Conservation (phyloP, 176 grass and related monocot genomes). For the Secale cereale region DNA sequence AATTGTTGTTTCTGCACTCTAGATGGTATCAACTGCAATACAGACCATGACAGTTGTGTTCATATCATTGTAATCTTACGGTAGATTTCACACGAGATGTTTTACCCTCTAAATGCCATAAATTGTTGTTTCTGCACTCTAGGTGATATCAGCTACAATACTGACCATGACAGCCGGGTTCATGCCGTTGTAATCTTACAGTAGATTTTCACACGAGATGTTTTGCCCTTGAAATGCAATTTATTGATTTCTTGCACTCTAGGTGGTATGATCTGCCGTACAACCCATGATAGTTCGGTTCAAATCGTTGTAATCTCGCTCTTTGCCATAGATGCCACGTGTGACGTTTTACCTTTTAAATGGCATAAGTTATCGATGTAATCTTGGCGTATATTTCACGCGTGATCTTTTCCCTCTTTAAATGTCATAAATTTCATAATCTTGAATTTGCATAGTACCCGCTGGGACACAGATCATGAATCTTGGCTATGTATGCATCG, state of each 20-base stretch:
- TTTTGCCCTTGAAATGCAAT: too few species aligned
- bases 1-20: too few species aligned
- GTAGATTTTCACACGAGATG: too few species aligned
- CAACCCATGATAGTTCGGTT: background rate
- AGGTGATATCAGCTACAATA: background rate
- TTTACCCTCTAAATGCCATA: too few species aligned
- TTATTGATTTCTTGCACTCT: rapidly evolving
- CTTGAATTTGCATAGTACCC: rapidly evolving
- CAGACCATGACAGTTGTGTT: background rate
- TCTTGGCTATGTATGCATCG: rapidly evolving
- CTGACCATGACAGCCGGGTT: background rate
- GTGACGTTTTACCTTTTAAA: too few species aligned
- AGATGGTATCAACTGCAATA: background rate
- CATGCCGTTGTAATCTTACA: too few species aligned
- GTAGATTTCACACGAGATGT: too few species aligned
- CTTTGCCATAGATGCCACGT: too few species aligned
- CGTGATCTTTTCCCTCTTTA: background rate
- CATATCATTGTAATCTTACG: too few species aligned
- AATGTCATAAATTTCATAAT: background rate
- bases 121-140: too few species aligned
- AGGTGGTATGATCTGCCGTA: background rate
- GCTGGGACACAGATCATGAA: background rate
- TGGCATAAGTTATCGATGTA: background rate
- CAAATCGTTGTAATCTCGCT: too few species aligned
- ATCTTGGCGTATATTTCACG: background rate